Evolutionary conservation across 2,329 filamentous ascomycete species (phyloP).

Genomic region (Neonectria coccinea): DNA sequence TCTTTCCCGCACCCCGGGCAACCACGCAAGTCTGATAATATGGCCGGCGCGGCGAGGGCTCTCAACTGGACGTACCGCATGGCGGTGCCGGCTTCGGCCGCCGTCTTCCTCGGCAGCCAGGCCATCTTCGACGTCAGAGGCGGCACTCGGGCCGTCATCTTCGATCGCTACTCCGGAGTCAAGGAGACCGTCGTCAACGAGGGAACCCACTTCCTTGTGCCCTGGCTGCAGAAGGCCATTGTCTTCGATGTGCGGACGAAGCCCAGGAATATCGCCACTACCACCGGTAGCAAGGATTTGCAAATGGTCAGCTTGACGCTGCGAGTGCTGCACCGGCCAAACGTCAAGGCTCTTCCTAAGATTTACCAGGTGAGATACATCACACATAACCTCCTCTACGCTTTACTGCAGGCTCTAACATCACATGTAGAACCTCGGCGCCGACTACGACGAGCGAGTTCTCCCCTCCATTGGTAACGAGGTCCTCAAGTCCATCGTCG

Average conservation of each 20-base stretch:
- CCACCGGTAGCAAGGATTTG: slow-evolving; percentile 97
- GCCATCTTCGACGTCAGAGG: slow-evolving; percentile 98
- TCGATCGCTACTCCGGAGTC: slow-evolving; percentile 92
- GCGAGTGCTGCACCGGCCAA: slow-evolving; percentile 92
- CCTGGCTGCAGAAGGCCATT: slow-evolving; percentile 95
- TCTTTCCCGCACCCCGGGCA: slow-evolving; percentile 18
- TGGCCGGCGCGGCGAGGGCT: slow-evolving; percentile 67
- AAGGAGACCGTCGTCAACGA: slow-evolving; percentile 94
- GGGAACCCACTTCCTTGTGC: slow-evolving; percentile 95
- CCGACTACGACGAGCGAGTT: slow-evolving; percentile 98
- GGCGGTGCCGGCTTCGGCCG: slow-evolving; percentile 80
- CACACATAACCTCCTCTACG: not conserved
- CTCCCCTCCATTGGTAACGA: slow-evolving; percentile 99
- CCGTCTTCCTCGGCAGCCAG: slow-evolving; percentile 75
- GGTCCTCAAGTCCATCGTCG: slow-evolving; percentile 98
- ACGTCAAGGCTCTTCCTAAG: slow-evolving; percentile 91
- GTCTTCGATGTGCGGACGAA: slow-evolving; percentile 98
- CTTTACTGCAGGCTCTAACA: slow-evolving; percentile 24
- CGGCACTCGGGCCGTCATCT: slow-evolving; percentile 95
- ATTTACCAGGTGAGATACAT: slow-evolving; percentile 88
- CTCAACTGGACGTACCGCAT: slow-evolving; percentile 73
- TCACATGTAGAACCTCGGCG: slow-evolving; percentile 82
- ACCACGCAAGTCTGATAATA: slow-evolving; percentile 45
- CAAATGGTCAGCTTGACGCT: slow-evolving; percentile 99
- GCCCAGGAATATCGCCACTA: slow-evolving; percentile 96